Percentiles rank a stretch among this genome's conserved stretches.
Evolutionary conservation across 352 stramenopile genomes (phyloP).

Genomic region (Aphanomyces cochlioides): DNA sequence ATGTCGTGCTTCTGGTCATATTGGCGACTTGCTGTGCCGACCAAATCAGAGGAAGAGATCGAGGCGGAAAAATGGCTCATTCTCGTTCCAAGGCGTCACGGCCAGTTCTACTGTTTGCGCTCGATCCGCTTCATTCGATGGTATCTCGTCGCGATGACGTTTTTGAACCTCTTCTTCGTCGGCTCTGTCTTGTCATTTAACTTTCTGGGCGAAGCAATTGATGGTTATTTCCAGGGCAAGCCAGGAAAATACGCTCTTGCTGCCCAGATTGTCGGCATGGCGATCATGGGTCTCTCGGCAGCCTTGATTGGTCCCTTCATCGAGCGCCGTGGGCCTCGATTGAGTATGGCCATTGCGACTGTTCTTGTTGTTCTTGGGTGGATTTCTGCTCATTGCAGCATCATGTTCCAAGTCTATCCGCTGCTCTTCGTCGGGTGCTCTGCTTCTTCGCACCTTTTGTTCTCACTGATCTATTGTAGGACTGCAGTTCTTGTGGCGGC

Average conservation of each 20-base stretch:
- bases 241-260: neutral
- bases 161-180: neutral
- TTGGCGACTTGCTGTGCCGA: too few relatives aligned
- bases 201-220: neutral
- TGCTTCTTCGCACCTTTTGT: too few relatives aligned
- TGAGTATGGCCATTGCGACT: neutral
- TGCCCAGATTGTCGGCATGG: neutral
- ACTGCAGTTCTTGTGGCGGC: neutral
- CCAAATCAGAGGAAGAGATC: neutral
- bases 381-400: neutral
- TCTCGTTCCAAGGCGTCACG: neutral
- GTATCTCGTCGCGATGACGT: neutral
- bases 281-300: neutral
- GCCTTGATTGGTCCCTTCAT: constrained; percentile 13
- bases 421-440: constrained; percentile 6
- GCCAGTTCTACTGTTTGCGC: neutral
- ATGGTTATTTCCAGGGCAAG: neutral
- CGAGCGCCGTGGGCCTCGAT: constrained; percentile 9
- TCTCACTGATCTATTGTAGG: neutral
- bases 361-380: constrained; percentile 1
- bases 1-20: too few relatives aligned
- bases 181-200: constrained; percentile 14
- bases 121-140: neutral
- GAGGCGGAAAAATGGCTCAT: constrained; percentile 17
- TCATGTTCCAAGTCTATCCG: neutral